Evolutionary conservation across 2,329 filamentous ascomycete genomes (phyloP), one percentile per base, ranked within the genome.

Genomic region (Lachnellula arida): DNA sequence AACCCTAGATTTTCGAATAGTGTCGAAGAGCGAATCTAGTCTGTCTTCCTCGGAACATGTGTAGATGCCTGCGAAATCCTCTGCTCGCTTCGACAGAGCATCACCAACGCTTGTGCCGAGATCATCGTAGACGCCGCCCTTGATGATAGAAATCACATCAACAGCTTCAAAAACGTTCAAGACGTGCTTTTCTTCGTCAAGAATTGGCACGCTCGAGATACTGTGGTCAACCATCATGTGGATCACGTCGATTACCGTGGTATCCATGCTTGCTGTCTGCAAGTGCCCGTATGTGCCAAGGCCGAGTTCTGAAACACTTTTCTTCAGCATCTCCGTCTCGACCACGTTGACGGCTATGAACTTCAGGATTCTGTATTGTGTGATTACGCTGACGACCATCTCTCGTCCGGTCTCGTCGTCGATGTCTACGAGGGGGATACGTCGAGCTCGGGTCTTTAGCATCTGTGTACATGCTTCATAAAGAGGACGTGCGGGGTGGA

Each of bases 111-210:
- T 89, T 19, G 91, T 82, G 57, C 88, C 86, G 55, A 99, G 78
- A 63, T 97, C 93, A 62, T 97, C 94, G 68, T 97, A 97, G 37
- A 85, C 85, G 19, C 92, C 91, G 22, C 91, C 91, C 73, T 95
- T 96, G 74, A 99, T 96, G 66, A 96, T 86, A 0, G 92, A 88
- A 64, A 99, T 96, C 58, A 99, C 92, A 73, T 99, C 94, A 50
- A 99, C 92, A 1, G 94, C 90, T 75, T 99, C 95, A 68, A 99
- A 99, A 11, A 97, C 91, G 68, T 99, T 99, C 61, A 97, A 83
- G 0, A 99, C 85, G 72, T 83, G 76, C 66, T 81, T 78, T 39
- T 91, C 84, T 49, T 81, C 81, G 67, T 97, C 94, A 54, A 99
- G 76, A 55, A 99, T 94, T 9, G 94, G 94, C 37, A 99, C 88